Percentiles rank a stretch among this genome's conserved stretches.
phyloP scores from a whole-genome alignment of 495 filamentous ascomycete species.

The Lepidopterella palustris region DNA sequence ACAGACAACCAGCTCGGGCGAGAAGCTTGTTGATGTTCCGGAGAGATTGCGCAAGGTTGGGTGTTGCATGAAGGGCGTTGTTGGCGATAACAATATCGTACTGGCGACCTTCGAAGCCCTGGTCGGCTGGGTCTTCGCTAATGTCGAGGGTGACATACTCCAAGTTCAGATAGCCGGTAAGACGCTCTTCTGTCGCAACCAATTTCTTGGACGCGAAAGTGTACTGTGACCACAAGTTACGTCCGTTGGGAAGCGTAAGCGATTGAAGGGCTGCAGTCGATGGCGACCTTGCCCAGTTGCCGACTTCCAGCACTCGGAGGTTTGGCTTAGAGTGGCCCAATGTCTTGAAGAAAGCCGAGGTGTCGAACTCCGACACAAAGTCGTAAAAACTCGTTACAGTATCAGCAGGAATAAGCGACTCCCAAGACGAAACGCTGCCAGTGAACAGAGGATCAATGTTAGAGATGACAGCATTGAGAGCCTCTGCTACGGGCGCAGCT shows the following conservation, averaged over 20 bases:
- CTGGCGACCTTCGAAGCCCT: neutral
- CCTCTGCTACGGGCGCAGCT: neutral
- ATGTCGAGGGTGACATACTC: neutral
- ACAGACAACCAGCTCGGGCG: neutral
- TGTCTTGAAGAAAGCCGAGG: neutral
- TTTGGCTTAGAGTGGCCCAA: neutral
- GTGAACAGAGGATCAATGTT: neutral
- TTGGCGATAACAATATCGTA: constrained; percentile 1
- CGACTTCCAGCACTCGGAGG: neutral
- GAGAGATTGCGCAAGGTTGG: neutral
- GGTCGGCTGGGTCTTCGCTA: neutral
- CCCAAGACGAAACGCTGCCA: neutral
- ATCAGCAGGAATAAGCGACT: neutral
- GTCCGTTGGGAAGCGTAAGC: neutral
- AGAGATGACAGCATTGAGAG: neutral
- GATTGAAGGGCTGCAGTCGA: neutral
- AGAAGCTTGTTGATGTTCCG: neutral
- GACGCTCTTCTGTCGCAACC: neutral
- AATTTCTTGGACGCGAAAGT: neutral
- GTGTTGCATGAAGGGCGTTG: neutral
- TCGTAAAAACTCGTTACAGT: neutral
- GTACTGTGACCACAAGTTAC: neutral
- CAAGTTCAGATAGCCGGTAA: neutral
- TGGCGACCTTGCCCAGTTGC: neutral
- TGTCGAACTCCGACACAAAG: neutral